Percentiles rank a stretch among this genome's conserved stretches.
Evolutionary conservation across 208 protist genomes (phyloP).

Genomic region (Phytomonas sp.): DNA sequence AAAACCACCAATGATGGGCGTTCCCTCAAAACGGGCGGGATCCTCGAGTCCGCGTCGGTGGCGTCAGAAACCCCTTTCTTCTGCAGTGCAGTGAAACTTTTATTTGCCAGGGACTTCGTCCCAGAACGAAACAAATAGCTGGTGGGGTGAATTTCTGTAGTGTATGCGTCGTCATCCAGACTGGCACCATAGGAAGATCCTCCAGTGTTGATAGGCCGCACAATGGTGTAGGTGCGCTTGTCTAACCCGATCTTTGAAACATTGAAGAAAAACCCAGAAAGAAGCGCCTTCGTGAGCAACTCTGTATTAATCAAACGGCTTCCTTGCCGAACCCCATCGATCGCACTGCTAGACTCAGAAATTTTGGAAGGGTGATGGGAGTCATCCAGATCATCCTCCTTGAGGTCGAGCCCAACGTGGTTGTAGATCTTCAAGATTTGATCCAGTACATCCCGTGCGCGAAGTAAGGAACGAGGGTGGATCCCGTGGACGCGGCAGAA

Average conservation of each 20-base stretch:
- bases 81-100: not conserved
- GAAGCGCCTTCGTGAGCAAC: conserved; percentile 56
- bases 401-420: conserved; percentile 62
- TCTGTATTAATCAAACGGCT: conserved; percentile 33
- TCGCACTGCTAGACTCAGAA: conserved; percentile 2
- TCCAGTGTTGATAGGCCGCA: conserved; percentile 66
- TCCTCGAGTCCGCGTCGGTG: not conserved
- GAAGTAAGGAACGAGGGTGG: conserved; percentile 54
- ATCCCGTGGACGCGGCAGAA: conserved; percentile 77
- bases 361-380: not conserved
- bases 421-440: conserved; percentile 81
- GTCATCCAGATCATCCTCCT: not conserved
- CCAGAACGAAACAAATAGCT: conserved; percentile 66
- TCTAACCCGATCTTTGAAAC: conserved; percentile 74
- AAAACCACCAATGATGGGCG: conserved; percentile 74
- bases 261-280: conserved; percentile 88
- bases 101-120: conserved; percentile 12
- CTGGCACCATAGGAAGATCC: not conserved
- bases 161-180: conserved; percentile 18
- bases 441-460: conserved; percentile 78
- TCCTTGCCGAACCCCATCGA: conserved; percentile 9
- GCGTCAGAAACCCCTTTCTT: not conserved
- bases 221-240: conserved; percentile 57
- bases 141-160: conserved; percentile 68
- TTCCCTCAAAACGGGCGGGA: conserved; percentile 28